Base-by-base conservation (phyloP, 805 yeast genomes). In the Kazachstania taianensis region DNA sequence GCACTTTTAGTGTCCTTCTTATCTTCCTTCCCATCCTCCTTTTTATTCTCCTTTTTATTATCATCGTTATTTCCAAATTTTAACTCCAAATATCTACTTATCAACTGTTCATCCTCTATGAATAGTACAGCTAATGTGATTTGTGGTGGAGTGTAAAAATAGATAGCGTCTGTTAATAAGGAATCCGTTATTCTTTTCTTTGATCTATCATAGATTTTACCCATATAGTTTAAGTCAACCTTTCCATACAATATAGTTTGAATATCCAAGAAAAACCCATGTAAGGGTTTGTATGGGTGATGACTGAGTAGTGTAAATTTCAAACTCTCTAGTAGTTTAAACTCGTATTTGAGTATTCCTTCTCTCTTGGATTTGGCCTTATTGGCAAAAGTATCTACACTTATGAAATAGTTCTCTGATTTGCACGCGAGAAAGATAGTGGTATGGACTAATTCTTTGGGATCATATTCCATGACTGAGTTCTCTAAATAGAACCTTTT, bases 211-310 rank as follows among this genome's bases (percentile, higher is more conserved):
- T 83, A 82, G 30, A 75, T 67, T 31, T 65, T 65, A 1, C 92
- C 89, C 40, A 85, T 60, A 33, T 74, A 69, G 31, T 71, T 72
- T 20, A 70, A 61, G 39, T 74, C 75, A 13, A 72, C 55, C 39
- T 55, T 56, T 13, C 67, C 68, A 45, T 59, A 45, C 38, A 73
- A 59, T 36, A 64, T 68, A 37, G 59, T 68, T 55, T 92, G 98
- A 44, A 87, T 72, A 58, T 92, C 99, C 32, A 89, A 70, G 58
- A 81, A 89, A 55, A 89, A 87, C 16, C 99, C 99, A 56, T 87
- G 92, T n/a, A 92, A 59, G 0, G 97, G 85, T 42, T 80, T 69
- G 58, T 73, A 79, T 2, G 96, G 94, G 59, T 85, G 96, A 55
- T 89, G 97, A 7, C 81, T 89, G 42, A 78, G 54, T 33, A 92